These are phyloP conservation scores for Parafenestella ontariensis DNA, from an alignment of 2,329 filamentous ascomycete species.

Conservation along the genomic window DNA sequence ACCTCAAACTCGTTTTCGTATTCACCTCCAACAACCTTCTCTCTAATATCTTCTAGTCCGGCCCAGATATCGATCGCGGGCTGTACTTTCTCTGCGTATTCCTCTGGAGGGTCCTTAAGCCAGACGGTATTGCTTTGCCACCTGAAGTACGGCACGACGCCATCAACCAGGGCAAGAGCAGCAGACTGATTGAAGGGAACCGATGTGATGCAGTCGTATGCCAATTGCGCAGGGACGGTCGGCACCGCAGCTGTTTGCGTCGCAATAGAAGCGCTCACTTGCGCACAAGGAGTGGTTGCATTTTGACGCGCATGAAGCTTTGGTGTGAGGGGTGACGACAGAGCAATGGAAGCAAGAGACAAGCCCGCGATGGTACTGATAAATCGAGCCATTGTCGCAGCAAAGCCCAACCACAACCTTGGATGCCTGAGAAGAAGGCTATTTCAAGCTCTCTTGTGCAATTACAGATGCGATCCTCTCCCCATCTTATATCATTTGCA, in stretches of 20 bases:
- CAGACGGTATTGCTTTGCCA: constrained; percentile 57
- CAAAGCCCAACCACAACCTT: neutral
- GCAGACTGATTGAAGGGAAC: constrained; percentile 55
- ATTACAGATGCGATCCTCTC: neutral
- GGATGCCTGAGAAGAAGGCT: neutral
- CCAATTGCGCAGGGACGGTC: constrained; percentile 53
- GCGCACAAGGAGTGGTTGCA: constrained; percentile 41
- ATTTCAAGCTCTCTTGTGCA: neutral
- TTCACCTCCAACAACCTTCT: constrained; percentile 44
- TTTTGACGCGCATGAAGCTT: constrained; percentile 36
- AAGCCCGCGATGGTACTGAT: constrained; percentile 27
- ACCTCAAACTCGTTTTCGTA: constrained; percentile 54
- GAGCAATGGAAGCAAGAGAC: constrained; percentile 34
- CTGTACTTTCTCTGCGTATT: constrained; percentile 57
- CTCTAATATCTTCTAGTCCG: constrained; percentile 48
- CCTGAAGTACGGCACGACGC: constrained; percentile 54
- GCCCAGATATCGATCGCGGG: constrained; percentile 52
- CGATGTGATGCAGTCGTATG: constrained; percentile 55
- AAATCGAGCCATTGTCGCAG: constrained; percentile 34
- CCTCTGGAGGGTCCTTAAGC: constrained; percentile 54
- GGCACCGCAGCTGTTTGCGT: constrained; percentile 39
- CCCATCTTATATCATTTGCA: constrained; percentile 8
- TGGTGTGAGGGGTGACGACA: constrained; percentile 32
- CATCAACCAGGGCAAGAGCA: constrained; percentile 51
- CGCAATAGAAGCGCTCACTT: constrained; percentile 38